A percentile compares a stretch with the other conserved stretches of the same genome.
These are phyloP conservation scores for Ceraceosorus guamensis DNA, from an alignment of 1,284 basidiomycete species.

Conservation along the genomic window DNA sequence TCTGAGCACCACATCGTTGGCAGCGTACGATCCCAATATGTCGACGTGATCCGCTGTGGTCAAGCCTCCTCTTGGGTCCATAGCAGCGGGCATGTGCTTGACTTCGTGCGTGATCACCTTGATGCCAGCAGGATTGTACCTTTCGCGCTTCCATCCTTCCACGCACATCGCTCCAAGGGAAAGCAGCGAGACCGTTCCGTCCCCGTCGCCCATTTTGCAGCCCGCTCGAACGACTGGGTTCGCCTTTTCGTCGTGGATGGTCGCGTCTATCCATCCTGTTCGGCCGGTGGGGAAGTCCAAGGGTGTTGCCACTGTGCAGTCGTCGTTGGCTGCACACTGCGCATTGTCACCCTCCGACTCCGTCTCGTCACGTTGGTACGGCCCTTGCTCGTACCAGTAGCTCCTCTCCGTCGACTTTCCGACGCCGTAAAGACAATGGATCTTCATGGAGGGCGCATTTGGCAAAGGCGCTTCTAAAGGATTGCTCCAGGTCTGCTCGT, in stretches of 20 bases:
- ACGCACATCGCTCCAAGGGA: slow-evolving; percentile 93
- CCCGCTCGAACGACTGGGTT: slow-evolving; percentile 33
- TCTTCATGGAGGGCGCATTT: slow-evolving; percentile 81
- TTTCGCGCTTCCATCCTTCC: slow-evolving; percentile 74
- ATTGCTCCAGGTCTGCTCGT: slow-evolving; percentile 68
- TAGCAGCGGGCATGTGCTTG: slow-evolving; percentile 68
- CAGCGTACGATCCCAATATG: slow-evolving; percentile 73
- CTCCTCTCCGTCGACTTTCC: slow-evolving; percentile 89
- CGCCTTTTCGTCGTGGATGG: slow-evolving; percentile 22
- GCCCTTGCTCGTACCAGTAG: slow-evolving; percentile 40
- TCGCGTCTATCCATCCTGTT: slow-evolving; percentile 10
- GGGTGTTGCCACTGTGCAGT: slow-evolving; percentile 22
- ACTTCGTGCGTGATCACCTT: slow-evolving; percentile 80
- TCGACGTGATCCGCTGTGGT: slow-evolving; percentile 64
- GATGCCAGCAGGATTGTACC: slow-evolving; percentile 83
- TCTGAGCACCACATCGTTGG: slow-evolving; percentile 87
- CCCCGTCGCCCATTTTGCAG: slow-evolving; percentile 56
- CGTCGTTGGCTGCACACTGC: slow-evolving; percentile 18
- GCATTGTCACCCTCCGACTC: slow-evolving; percentile 15
- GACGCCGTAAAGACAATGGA: slow-evolving; percentile 88
- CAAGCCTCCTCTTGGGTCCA: slow-evolving; percentile 74
- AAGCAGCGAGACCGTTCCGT: slow-evolving; percentile 85
- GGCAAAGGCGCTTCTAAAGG: slow-evolving; percentile 76
- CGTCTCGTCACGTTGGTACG: slow-evolving; percentile 18
- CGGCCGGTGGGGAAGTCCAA: slow-evolving; percentile 33